Conservation (phyloP, 257 asterid genomes). For the Scutellaria galericulata region DNA sequence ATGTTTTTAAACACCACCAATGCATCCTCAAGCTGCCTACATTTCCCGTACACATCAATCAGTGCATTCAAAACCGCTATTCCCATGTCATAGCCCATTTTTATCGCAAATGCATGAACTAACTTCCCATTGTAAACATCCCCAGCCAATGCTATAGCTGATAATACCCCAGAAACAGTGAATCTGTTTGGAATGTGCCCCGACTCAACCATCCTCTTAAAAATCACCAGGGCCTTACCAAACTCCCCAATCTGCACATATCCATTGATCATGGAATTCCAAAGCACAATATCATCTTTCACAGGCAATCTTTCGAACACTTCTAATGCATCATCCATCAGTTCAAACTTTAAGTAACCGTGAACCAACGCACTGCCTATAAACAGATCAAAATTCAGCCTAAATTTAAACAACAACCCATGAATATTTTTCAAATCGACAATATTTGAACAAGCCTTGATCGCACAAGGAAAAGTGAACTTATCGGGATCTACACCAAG, state of each 20-base stretch:
- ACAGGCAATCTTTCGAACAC: slow-evolving; percentile 72
- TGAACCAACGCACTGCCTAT: slow-evolving; percentile 77
- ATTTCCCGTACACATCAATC: slow-evolving; percentile 90
- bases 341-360: slow-evolving; percentile 56
- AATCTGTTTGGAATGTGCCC: slow-evolving; percentile 60
- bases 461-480: slow-evolving; percentile 76
- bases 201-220: slow-evolving; percentile 59
- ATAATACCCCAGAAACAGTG: slow-evolving; percentile 67
- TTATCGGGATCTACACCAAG: slow-evolving; percentile 71
- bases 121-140: slow-evolving; percentile 57
- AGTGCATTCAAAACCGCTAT: slow-evolving; percentile 67
- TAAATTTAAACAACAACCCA: slow-evolving; percentile 60
- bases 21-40: slow-evolving; percentile 61
- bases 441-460: slow-evolving; percentile 62
- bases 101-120: slow-evolving; percentile 61
- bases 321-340: slow-evolving; percentile 54
- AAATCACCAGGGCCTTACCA: slow-evolving; percentile 49
- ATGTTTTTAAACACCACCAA: slow-evolving; percentile 49
- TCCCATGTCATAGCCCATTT: slow-evolving; percentile 55
- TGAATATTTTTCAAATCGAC: slow-evolving; percentile 55
- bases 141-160: slow-evolving; percentile 65
- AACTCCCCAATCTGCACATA: slow-evolving; percentile 59
- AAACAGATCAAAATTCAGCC: slow-evolving; percentile 63
- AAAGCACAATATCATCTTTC: slow-evolving; percentile 66
- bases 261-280: slow-evolving; percentile 91